A percentile compares a stretch with the other conserved stretches of the same genome.
Evolutionary conservation across 352 stramenopile species (phyloP).

Genomic region (Phytophthora tubulina): DNA sequence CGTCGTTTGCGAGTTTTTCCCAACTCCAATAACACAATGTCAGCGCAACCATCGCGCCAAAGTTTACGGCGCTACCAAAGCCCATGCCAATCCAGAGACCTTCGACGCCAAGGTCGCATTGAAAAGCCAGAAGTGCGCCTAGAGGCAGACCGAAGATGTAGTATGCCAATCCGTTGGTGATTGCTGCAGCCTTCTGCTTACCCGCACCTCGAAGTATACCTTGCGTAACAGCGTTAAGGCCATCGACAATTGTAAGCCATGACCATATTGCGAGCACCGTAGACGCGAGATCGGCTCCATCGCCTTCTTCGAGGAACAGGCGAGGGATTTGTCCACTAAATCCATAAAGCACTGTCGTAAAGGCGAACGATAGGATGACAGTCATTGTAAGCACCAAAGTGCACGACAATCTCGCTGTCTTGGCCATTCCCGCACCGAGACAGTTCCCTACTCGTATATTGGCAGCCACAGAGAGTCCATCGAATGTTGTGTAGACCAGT

Average conservation of each 20-base stretch:
- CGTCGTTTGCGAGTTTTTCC: slow-evolving; percentile 43
- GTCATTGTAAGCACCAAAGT: slow-evolving; percentile 41
- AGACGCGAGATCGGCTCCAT: slow-evolving; percentile 42
- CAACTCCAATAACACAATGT: slow-evolving; percentile 43
- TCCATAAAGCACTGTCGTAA: slow-evolving; percentile 31
- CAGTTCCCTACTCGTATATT: slow-evolving; percentile 72
- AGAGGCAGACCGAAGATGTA: slow-evolving; percentile 76
- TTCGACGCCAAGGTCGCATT: slow-evolving; percentile 47
- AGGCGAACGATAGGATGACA: slow-evolving; percentile 31
- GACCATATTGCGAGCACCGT: slow-evolving; percentile 51
- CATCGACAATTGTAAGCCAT: slow-evolving; percentile 55
- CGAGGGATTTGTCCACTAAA: slow-evolving; percentile 35
- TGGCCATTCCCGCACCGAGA: slow-evolving; percentile 46
- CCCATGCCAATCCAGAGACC: slow-evolving; percentile 67
- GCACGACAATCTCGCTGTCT: slow-evolving; percentile 52
- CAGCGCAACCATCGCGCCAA: slow-evolving; percentile 31
- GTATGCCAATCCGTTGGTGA: slow-evolving; percentile 69
- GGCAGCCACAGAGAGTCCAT: slow-evolving; percentile 56
- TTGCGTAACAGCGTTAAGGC: slow-evolving; percentile 57
- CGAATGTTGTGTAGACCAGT: slow-evolving; percentile 65
- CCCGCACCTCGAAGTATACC: slow-evolving; percentile 73
- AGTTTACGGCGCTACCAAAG: slow-evolving; percentile 41
- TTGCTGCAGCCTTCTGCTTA: slow-evolving; percentile 57
- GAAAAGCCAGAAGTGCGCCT: slow-evolving; percentile 61
- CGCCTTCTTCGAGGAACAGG: slow-evolving; percentile 49